These are phyloP conservation scores for Naganishia albida DNA, from an alignment of 1,284 basidiomycete genomes.

Conservation along the genomic window DNA sequence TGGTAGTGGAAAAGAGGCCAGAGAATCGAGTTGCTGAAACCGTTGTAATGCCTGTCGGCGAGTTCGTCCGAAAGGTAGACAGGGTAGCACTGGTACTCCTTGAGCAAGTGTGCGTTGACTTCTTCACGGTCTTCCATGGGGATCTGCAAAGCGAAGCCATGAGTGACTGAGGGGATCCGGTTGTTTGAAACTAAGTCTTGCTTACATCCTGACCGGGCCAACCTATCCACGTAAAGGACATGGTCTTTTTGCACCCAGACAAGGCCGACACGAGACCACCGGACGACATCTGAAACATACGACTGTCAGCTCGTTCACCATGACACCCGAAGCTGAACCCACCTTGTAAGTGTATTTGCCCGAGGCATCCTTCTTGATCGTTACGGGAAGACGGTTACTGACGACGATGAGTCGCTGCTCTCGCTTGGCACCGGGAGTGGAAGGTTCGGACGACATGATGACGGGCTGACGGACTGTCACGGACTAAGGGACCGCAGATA, in stretches of 20 bases:
- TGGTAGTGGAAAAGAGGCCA: slow-evolving; percentile 99
- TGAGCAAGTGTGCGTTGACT: slow-evolving; percentile 83
- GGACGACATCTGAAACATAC: slow-evolving; percentile 69
- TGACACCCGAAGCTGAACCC: slow-evolving; percentile 22
- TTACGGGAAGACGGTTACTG: slow-evolving; percentile 90
- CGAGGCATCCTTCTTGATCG: slow-evolving; percentile 77
- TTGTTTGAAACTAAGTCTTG: neutral
- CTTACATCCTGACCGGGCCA: slow-evolving; percentile 62
- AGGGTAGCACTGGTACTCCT: slow-evolving; percentile 95
- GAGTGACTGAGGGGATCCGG: neutral
- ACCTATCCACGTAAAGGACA: slow-evolving; percentile 94
- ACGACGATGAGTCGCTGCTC: slow-evolving; percentile 78
- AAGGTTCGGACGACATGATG: neutral
- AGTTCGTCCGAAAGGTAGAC: slow-evolving; percentile 97
- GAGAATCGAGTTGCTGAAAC: slow-evolving; percentile 96
- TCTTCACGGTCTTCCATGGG: slow-evolving; percentile 79
- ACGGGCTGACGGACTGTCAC: neutral
- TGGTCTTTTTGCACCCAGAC: slow-evolving; percentile 91
- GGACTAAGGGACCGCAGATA: no score
- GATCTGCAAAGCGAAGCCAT: slow-evolving; percentile 62
- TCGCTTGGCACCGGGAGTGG: slow-evolving; percentile 13
- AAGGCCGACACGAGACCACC: slow-evolving; percentile 93
- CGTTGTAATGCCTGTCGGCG: slow-evolving; percentile 97
- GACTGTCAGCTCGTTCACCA: neutral
- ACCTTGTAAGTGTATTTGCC: slow-evolving; percentile 90